These are phyloP conservation scores for Nicotiana benthamiana DNA, from an alignment of 257 asterid genomes.

Conservation along the genomic window DNA sequence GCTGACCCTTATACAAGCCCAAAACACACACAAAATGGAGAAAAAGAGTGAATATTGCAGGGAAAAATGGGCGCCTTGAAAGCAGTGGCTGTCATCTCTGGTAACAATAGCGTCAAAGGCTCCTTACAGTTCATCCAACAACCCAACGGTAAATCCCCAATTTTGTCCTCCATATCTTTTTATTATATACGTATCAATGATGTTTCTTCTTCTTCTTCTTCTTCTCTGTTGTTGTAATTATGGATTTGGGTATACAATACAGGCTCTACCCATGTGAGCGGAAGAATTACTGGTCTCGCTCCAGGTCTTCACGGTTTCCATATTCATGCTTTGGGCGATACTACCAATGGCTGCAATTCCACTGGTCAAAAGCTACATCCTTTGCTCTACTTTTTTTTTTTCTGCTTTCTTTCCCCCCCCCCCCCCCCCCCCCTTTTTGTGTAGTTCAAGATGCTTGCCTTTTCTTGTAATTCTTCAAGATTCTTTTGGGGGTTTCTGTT, in stretches of 20 bases:
- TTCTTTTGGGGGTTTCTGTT: too few relatives aligned
- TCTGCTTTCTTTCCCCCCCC: not conserved
- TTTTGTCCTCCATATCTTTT: not conserved
- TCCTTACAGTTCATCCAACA: conserved; percentile 54
- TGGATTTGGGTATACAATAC: not conserved
- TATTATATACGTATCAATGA: not conserved
- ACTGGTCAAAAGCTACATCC: conserved; percentile 35
- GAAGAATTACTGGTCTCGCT: conserved; percentile 52
- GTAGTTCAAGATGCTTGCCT: not conserved
- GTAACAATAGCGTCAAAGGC: conserved; percentile 53
- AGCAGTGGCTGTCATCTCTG: conserved; percentile 83
- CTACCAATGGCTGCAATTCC: conserved; percentile 91
- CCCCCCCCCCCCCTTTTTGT: not conserved
- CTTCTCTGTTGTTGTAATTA: not conserved
- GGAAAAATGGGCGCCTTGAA: conserved; percentile 40
- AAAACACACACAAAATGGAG: not conserved
- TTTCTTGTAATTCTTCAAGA: too few relatives aligned
- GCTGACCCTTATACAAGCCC: not conserved
- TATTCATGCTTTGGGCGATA: conserved; percentile 92
- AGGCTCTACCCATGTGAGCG: conserved; percentile 51
- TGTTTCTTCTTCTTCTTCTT: not conserved
- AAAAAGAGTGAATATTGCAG: not conserved
- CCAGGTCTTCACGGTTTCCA: conserved; percentile 95
- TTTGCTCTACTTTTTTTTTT: not conserved
- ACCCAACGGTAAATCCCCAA: conserved; percentile 26